phyloP scores from a whole-genome alignment of 2,329 filamentous ascomycete genomes.

The Ascochyta clinopodiicola region DNA sequence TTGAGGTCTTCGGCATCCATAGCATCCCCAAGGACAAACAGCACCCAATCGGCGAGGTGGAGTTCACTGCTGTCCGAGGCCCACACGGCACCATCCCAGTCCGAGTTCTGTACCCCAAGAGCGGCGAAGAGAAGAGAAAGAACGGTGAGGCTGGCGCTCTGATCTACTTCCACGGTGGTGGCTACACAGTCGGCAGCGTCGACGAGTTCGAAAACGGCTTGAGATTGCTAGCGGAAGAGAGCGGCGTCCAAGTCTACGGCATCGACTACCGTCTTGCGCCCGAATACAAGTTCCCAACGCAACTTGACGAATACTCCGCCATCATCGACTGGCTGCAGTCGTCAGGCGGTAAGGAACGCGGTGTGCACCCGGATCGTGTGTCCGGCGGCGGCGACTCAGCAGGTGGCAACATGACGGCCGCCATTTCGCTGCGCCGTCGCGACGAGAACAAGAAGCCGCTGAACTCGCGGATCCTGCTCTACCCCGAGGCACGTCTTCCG shows the following conservation, averaged over 20 bases:
- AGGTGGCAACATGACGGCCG: constrained; percentile 49
- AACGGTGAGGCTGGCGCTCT: constrained; percentile 33
- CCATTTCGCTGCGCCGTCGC: constrained; percentile 30
- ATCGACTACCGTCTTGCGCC: constrained; percentile 48
- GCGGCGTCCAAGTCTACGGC: constrained; percentile 30
- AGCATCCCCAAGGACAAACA: constrained; percentile 28
- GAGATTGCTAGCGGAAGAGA: constrained; percentile 16
- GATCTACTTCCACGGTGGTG: constrained; percentile 50
- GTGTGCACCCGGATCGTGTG: constrained; percentile 32
- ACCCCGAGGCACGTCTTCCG: constrained; percentile 40
- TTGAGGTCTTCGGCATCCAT: constrained; percentile 43
- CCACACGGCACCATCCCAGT: constrained; percentile 46
- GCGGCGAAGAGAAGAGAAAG: constrained; percentile 12
- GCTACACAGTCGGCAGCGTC: constrained; percentile 49
- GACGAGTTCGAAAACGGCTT: constrained; percentile 50
- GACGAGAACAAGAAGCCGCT: constrained; percentile 36
- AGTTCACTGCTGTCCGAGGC: constrained; percentile 43
- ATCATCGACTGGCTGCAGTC: constrained; percentile 39
- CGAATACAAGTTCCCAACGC: constrained; percentile 41
- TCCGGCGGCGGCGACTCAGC: constrained; percentile 45
- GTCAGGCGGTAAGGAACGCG: constrained; percentile 14
- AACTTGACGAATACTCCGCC: constrained; percentile 45
- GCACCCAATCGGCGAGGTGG: constrained; percentile 38
- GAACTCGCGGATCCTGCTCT: constrained; percentile 43
- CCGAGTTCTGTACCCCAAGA: constrained; percentile 42